Conservation (phyloP, 163 green algal genomes). For the Volvox carteri region DNA sequence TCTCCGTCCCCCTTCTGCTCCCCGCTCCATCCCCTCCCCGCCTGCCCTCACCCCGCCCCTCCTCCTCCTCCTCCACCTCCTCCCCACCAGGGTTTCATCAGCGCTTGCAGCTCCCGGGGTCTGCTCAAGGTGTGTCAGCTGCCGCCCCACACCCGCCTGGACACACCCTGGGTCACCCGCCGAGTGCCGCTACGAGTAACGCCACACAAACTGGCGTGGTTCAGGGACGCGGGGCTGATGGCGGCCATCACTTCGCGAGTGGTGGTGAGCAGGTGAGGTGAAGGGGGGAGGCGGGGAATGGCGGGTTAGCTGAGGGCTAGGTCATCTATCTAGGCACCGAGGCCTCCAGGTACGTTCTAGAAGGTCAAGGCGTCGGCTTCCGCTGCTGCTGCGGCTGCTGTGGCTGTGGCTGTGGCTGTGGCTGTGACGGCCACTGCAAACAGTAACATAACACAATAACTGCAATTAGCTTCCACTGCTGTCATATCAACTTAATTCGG, state of each 20-base stretch:
- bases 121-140: constrained; percentile 87
- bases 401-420: no score
- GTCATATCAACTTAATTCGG: neutral
- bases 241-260: constrained; percentile 67
- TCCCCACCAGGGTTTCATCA: constrained; percentile 69
- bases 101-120: constrained; percentile 40
- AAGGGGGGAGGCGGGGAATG: neutral
- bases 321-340: neutral
- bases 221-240: constrained; percentile 80
- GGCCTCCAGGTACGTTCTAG: no score
- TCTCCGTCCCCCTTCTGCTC: neutral
- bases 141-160: constrained; percentile 77
- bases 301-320: neutral
- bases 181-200: constrained; percentile 83
- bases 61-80: neutral
- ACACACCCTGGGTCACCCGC: constrained; percentile 81
- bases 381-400: no score
- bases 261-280: neutral
- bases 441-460: no score
- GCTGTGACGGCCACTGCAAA: no score
- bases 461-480: no score
- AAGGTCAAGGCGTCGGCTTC: no score
- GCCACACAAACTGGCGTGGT: constrained; percentile 75
- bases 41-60: neutral
- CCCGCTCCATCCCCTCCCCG: no score